These are phyloP conservation scores for Russula sp. DNA, from an alignment of 768 basidiomycete species.

Conservation along the genomic window DNA sequence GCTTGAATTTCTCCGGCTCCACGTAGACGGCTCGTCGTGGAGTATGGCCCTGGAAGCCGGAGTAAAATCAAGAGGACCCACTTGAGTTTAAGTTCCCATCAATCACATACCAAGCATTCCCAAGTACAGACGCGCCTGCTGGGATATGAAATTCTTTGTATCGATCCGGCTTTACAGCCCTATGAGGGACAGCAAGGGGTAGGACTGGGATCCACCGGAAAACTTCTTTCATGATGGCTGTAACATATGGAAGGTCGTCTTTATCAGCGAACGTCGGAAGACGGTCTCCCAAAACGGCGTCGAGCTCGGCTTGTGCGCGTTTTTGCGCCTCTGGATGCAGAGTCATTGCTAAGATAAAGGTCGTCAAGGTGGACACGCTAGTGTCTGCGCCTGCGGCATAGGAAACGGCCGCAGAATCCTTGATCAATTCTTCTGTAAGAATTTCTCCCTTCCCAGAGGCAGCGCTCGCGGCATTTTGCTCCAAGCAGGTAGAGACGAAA, in stretches of 20 bases:
- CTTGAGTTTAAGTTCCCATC: not conserved
- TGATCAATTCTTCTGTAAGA: constrained; percentile 27
- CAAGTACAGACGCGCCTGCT: constrained; percentile 32
- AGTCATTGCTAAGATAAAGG: constrained; percentile 33
- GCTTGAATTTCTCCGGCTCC: constrained; percentile 28
- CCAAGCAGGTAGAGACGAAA: constrained; percentile 24
- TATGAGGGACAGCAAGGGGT: constrained; percentile 32
- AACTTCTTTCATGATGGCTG: constrained; percentile 30
- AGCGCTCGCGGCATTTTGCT: constrained; percentile 20
- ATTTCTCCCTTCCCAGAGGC: constrained; percentile 23
- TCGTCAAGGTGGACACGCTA: constrained; percentile 24
- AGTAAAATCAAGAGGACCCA: not conserved
- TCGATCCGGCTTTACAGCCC: constrained; percentile 29
- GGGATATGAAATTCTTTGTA: constrained; percentile 36
- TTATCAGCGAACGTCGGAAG: constrained; percentile 31
- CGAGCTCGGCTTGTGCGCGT: constrained; percentile 33
- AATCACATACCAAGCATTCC: constrained; percentile 26
- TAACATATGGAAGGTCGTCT: constrained; percentile 27
- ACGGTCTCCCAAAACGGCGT: constrained; percentile 31
- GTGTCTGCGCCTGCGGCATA: constrained; percentile 29
- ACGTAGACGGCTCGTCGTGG: constrained; percentile 28
- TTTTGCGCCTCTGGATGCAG: constrained; percentile 32
- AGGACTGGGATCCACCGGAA: constrained; percentile 32
- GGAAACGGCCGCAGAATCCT: constrained; percentile 27
- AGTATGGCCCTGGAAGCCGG: constrained; percentile 27